Evolutionary conservation across 495 filamentous ascomycete species (phyloP), one percentile per base, ranked within the genome.

Genomic region (Annulohypoxylon maeteangense): DNA sequence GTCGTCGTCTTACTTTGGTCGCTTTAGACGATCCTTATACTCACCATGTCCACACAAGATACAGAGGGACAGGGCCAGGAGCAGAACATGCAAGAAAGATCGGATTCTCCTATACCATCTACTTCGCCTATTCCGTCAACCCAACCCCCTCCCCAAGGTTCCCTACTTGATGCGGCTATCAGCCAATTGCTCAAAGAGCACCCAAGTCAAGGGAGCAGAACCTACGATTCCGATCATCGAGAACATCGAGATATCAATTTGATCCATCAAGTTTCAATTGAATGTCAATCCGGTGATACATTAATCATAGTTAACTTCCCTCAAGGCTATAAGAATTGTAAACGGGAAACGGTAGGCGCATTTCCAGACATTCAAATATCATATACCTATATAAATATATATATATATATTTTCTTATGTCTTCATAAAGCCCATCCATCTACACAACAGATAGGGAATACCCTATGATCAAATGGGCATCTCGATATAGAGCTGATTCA

Each of bases 301-400:
- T 77, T 88, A 12, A 80, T 88, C 6, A 81, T 84, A 55, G 87
- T 91, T 51, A 84, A 85, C 1, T 80, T 83, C 48, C 75, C 82
- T 68, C 14, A 74, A 71, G 58, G 81, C 75, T 20, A 69, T 74
- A 36, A 75, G 20, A 34, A 64, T 48, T 77, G 75, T 42, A 55
- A 51, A 8, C 44, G 62, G 14, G 73, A 72, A 62, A 65, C 50
- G 75, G 74, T 75, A 68, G 68, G 55, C 62, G 40, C 54, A 63
- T 65, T 12, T 55, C 25, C 22, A 70, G 32, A 11, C 8, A 31
- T 50, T 4, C n/a, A 48, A 54, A 12, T 5, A 1, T 40, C n/a
- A n/a, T 14, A 40, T 40, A 29, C 6, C 6, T n/a, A 14, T 40
- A 40, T 40, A 3, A 14, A 14, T 40, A n/a, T n/a, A 20, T 64